phyloP scores from a whole-genome alignment of 805 yeast genomes.

The Sugiyamaella boreocaroliniensis region DNA sequence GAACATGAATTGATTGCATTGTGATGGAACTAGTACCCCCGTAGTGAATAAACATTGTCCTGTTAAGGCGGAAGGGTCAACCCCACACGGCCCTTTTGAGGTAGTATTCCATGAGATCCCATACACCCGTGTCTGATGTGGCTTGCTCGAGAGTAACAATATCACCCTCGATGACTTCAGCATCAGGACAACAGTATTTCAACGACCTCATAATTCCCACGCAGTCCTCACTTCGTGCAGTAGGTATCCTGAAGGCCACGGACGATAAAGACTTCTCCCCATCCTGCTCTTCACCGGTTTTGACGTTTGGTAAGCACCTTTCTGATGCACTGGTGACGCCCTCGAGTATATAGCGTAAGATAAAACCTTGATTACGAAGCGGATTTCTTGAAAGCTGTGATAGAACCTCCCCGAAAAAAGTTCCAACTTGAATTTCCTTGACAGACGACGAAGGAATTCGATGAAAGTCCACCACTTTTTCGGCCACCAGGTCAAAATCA shows the following conservation, averaged over 20 bases:
- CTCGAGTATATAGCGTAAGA: conserved; percentile 18
- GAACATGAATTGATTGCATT: background rate
- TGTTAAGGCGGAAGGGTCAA: no score
- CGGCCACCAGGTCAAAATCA: conserved; percentile 18
- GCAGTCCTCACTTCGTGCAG: conserved; percentile 1
- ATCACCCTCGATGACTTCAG: conserved; percentile 28
- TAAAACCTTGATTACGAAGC: conserved; percentile 20
- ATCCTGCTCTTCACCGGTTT: background rate
- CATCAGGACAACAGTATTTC: conserved; percentile 13
- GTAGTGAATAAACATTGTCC: no score
- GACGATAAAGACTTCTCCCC: background rate
- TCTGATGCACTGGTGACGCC: conserved; percentile 17
- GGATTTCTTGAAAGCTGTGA: conserved; percentile 15
- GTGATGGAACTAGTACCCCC: background rate
- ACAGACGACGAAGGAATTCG: conserved; percentile 10
- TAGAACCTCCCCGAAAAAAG: conserved; percentile 20
- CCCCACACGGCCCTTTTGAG: conserved; percentile 38
- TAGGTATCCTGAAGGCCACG: conserved; percentile 14
- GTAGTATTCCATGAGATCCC: conserved; percentile 33
- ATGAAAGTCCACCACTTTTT: conserved; percentile 18
- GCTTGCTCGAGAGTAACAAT: conserved; percentile 35
- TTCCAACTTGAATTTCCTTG: conserved; percentile 19
- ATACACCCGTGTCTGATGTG: conserved; percentile 28
- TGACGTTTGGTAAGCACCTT: background rate
- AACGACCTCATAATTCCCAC: conserved; percentile 3